A percentile compares a stretch with the other conserved stretches of the same genome.
Conservation (phyloP, 768 basidiomycete genomes). For the Amanita polypyramis region DNA sequence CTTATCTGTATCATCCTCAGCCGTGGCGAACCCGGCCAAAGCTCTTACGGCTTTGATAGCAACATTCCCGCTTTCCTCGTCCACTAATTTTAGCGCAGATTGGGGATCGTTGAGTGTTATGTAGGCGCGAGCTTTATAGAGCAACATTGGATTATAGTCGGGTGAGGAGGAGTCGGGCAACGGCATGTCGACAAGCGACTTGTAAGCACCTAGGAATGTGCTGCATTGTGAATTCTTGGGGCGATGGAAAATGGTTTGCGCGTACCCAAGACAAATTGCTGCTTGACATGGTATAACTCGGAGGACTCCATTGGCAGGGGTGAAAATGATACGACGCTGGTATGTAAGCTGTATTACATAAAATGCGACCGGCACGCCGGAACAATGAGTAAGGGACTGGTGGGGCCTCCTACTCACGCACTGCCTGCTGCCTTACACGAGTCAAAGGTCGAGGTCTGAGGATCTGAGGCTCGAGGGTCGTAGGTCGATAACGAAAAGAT, state of each 20-base stretch:
- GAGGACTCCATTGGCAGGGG: conserved; percentile 25
- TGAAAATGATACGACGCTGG: conserved; percentile 13
- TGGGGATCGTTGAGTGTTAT: conserved; percentile 58
- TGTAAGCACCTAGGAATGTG: conserved; percentile 47
- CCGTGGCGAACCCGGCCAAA: conserved; percentile 59
- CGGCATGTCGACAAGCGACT: conserved; percentile 40
- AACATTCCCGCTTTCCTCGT: conserved; percentile 48
- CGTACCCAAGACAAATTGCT: conserved; percentile 67
- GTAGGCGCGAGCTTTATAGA: conserved; percentile 72
- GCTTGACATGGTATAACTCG: conserved; percentile 57
- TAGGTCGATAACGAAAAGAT: background rate
- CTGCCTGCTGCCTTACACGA: background rate
- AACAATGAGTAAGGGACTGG: too few species aligned
- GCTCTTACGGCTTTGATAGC: conserved; percentile 61
- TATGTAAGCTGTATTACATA: background rate
- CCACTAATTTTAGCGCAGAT: conserved; percentile 46
- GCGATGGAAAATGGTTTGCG: background rate
- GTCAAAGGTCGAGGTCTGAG: background rate
- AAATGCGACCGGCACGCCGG: background rate
- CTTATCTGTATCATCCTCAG: conserved; percentile 30
- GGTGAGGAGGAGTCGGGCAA: conserved; percentile 52
- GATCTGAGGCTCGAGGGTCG: too few species aligned
- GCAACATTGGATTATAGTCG: conserved; percentile 52
- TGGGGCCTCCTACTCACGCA: too few species aligned
- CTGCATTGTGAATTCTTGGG: background rate